Evolutionary conservation across 805 yeast species (phyloP), one percentile per base, ranked within the genome.

Genomic region (Saturnispora diversa): DNA sequence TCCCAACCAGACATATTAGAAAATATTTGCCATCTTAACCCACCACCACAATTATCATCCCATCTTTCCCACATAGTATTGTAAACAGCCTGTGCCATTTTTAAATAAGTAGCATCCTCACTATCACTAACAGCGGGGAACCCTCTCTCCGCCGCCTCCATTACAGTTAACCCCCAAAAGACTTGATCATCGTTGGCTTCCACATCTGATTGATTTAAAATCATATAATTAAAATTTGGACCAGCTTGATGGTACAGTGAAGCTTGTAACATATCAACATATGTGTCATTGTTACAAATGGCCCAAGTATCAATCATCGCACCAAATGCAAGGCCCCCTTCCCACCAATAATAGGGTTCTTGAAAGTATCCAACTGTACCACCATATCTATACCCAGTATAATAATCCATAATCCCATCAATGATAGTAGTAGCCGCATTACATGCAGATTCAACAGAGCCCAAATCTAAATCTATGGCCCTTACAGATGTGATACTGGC

Each of bases 11-110:
- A 71, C 60, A 90, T 90, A 94, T 95, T 87, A 43, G 79, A 71
- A 64, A 80, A 87, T 52, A 90, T 90, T 66, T 90, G 97, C 97
- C 97, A 90, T 62, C 96, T 71, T 45, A 92, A 65, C 1, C 98
- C 97, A 45, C 98, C 97, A 35, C 69, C 72, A 63, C 98, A 90
- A 43, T 66, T 56, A 57, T 86, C 95, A 59, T 88, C 96, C 98
- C 97, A 90, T 58, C 97, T 74, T 20, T 68, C 63, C 29, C 84
- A 78, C 95, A 90, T 88, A 27, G 94, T 80, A 59, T 88, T 85
- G 65, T 81, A 92, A 10, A 85, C 84, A 3, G 94, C 94, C 62
- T 87, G 94, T 0, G 94, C 84, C 54, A 88, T 65, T 40, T 77
- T 70, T 27, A 85, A 69, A 96, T 97, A 90, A 44, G 74, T 75